A percentile compares a stretch with the other conserved stretches of the same genome.
These are phyloP conservation scores for Ceratobasidium sp. DNA, from an alignment of 1,284 basidiomycete species.

Conservation along the genomic window DNA sequence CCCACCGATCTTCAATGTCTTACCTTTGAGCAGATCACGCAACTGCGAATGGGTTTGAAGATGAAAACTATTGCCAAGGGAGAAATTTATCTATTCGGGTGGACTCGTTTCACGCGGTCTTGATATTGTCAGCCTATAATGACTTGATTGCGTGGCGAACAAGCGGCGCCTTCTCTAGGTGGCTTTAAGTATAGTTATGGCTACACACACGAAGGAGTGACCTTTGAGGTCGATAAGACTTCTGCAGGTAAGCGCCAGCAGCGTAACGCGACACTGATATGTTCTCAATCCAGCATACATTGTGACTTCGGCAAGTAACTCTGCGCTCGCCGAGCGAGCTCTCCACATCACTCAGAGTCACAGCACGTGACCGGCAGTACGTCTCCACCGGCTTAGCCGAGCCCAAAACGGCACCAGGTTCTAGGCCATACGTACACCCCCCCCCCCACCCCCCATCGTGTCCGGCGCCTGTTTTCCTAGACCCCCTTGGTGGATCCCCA, in stretches of 20 bases:
- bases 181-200: too few relatives aligned
- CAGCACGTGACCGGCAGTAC: not conserved
- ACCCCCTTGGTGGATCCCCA: too few relatives aligned
- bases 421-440: not conserved
- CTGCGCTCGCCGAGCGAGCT: slow-evolving; percentile 1
- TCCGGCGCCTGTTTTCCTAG: slow-evolving; percentile 2
- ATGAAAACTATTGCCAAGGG: too few relatives aligned
- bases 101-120: too few relatives aligned
- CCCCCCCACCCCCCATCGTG: slow-evolving; percentile 7
- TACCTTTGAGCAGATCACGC: not conserved
- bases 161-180: too few relatives aligned
- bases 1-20: not conserved
- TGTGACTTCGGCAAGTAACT: slow-evolving; percentile 1
- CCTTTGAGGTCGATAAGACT: too few relatives aligned
- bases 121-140: too few relatives aligned
- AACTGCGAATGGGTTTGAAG: too few relatives aligned
- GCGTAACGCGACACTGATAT: not conserved
- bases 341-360: not conserved
- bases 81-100: too few relatives aligned
- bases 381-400: slow-evolving; percentile 13
- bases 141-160: too few relatives aligned
- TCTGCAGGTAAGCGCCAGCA: too few relatives aligned
- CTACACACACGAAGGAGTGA: too few relatives aligned
- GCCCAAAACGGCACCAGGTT: slow-evolving; percentile 6
- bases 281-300: slow-evolving; percentile 9